phyloP scores from a whole-genome alignment of 345 rosid genomes.

The Murraya paniculata region DNA sequence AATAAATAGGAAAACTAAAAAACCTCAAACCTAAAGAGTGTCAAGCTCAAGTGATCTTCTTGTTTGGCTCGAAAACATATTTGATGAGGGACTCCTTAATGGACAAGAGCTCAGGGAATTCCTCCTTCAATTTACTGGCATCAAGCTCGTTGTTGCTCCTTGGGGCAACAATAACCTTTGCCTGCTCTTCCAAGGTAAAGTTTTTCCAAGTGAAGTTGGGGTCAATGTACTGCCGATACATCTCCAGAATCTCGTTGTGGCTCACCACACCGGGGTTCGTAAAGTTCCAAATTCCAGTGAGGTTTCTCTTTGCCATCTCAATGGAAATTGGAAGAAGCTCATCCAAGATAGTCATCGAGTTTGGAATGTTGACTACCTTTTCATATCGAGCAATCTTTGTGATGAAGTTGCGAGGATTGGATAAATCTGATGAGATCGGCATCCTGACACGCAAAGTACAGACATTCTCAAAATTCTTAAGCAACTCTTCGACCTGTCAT shows the following conservation, averaged over 20 bases:
- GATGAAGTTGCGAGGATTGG: slow-evolving; percentile 86
- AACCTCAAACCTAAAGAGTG: slow-evolving; percentile 16
- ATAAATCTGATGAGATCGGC: slow-evolving; percentile 83
- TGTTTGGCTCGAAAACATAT: slow-evolving; percentile 75
- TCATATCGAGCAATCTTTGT: slow-evolving; percentile 78
- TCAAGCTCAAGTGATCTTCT: slow-evolving; percentile 50
- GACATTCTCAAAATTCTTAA: slow-evolving; percentile 78
- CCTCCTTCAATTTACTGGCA: slow-evolving; percentile 61
- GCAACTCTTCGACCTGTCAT: slow-evolving; percentile 72
- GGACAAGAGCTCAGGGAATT: slow-evolving; percentile 80
- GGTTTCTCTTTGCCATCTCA: slow-evolving; percentile 95
- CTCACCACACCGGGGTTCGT: slow-evolving; percentile 90
- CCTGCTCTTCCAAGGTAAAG: slow-evolving; percentile 86
- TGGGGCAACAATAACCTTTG: slow-evolving; percentile 83
- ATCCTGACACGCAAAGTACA: slow-evolving; percentile 86
- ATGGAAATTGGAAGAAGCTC: slow-evolving; percentile 86
- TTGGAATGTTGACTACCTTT: slow-evolving; percentile 86
- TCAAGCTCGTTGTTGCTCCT: slow-evolving; percentile 97
- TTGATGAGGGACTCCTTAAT: slow-evolving; percentile 80
- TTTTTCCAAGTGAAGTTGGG: slow-evolving; percentile 80
- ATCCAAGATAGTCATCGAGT: slow-evolving; percentile 89
- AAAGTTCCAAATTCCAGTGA: slow-evolving; percentile 87
- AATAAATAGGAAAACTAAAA: slow-evolving; percentile 20
- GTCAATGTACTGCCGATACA: slow-evolving; percentile 67
- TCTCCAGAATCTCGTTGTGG: slow-evolving; percentile 88